Evolutionary conservation across 164 flowering plant species (phyloP).

Genomic region (Sedum album): DNA sequence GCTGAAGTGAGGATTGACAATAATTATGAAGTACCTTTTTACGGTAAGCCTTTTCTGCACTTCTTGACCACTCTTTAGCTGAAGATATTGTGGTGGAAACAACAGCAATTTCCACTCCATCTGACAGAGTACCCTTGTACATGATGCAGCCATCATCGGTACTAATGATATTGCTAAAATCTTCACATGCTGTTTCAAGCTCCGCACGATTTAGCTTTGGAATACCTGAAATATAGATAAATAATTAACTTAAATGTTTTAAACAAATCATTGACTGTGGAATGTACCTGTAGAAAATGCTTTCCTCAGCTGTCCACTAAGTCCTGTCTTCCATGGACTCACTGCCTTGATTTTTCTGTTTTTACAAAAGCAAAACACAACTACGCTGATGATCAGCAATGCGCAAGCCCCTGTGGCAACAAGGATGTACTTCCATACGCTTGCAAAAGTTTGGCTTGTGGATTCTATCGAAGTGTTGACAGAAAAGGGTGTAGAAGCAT

Average conservation of each 20-base stretch:
- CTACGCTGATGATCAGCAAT: constrained; percentile 24
- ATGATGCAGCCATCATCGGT: constrained; percentile 33
- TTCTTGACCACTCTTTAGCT: constrained; percentile 57
- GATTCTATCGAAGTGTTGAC: constrained; percentile 1
- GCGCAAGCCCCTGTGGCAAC: constrained; percentile 24
- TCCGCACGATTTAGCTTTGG: constrained; percentile 78
- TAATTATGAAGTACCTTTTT: constrained; percentile 40
- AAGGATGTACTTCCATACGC: constrained; percentile 34
- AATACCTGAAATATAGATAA: constrained; percentile 37
- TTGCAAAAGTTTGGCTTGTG: constrained; percentile 14
- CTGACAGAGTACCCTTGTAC: constrained; percentile 77
- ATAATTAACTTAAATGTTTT: no score
- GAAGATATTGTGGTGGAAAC: constrained; percentile 41
- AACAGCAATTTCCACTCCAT: constrained; percentile 93
- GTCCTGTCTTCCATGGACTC: constrained; percentile 87
- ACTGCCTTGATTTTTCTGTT: constrained; percentile 42
- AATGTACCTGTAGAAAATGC: constrained; percentile 71
- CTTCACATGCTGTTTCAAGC: constrained; percentile 91
- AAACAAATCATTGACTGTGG: no score
- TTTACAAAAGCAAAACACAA: constrained; percentile 28
- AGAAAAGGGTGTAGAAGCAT: constrained; percentile 11
- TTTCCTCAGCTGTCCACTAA: constrained; percentile 95
- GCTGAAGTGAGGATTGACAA: not conserved
- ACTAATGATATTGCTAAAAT: constrained; percentile 80
- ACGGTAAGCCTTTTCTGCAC: constrained; percentile 42